Percentiles rank a stretch among this genome's conserved stretches.
Evolutionary conservation across 163 green algal genomes (phyloP).

Genomic region (Scenedesmus sp.): DNA sequence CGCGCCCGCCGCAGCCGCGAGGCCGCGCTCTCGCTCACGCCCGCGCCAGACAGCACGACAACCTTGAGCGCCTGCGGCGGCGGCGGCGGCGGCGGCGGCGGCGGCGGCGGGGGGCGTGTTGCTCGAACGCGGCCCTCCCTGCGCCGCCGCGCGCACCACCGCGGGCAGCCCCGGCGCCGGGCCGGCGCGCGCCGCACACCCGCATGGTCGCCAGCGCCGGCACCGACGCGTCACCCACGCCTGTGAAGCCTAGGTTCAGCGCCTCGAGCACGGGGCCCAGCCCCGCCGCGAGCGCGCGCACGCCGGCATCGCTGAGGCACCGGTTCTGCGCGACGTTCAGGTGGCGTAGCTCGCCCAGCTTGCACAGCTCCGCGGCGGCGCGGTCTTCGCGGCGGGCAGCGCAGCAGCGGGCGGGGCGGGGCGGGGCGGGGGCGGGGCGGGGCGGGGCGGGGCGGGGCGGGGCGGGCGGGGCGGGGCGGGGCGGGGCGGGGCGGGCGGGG

Average conservation of each 20-base stretch:
- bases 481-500: too few relatives aligned
- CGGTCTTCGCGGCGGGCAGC: slow-evolving; percentile 15
- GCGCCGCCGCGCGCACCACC: too few relatives aligned
- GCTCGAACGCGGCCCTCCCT: too few relatives aligned
- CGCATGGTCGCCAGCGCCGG: slow-evolving; percentile 8
- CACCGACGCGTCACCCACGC: slow-evolving; percentile 1
- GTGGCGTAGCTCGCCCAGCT: slow-evolving; percentile 7
- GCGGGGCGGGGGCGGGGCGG: too few relatives aligned
- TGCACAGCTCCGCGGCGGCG: slow-evolving; percentile 14
- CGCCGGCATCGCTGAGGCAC: slow-evolving; percentile 1
- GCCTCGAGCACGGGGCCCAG: background rate
- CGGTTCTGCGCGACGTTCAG: slow-evolving; percentile 38
- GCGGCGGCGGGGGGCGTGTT: too few relatives aligned
- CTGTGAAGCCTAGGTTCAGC: slow-evolving; percentile 36
- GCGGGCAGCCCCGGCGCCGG: too few relatives aligned
- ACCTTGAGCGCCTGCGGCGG: slow-evolving; percentile 29
- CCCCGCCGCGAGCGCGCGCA: background rate
- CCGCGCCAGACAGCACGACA: slow-evolving; percentile 18
- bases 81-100: too few relatives aligned
- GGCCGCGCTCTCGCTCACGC: slow-evolving; percentile 10
- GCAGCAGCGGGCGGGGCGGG: too few relatives aligned
- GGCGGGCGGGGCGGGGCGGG: too few relatives aligned
- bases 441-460: too few relatives aligned
- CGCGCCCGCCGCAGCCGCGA: background rate
- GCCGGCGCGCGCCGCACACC: background rate